Percentiles rank a stretch among this genome's conserved stretches.
Evolutionary conservation across 352 stramenopile species (phyloP).

Genomic region (Plasmopara viticola): DNA sequence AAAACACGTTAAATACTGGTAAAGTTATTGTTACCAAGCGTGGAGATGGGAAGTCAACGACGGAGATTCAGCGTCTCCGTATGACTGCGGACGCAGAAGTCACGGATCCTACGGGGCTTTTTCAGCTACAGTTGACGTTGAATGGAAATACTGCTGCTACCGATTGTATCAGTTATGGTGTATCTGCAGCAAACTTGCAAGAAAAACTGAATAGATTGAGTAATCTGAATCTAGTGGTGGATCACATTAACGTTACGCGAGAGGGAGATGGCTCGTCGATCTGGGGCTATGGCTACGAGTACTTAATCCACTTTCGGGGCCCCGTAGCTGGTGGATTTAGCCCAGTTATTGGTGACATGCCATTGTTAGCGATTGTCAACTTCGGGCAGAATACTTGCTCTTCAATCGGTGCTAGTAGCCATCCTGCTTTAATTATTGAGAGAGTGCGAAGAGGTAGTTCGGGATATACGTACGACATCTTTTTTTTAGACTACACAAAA

Average conservation of each 20-base stretch:
- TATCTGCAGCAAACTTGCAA: constrained; percentile 53
- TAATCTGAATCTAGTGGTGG: constrained; percentile 24
- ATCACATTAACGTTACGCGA: constrained; percentile 61
- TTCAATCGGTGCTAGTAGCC: constrained; percentile 33
- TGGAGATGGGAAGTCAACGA: constrained; percentile 54
- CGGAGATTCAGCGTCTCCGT: constrained; percentile 57
- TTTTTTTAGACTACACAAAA: constrained; percentile 43
- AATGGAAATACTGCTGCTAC: constrained; percentile 42
- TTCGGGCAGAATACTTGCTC: constrained; percentile 38
- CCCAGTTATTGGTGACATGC: constrained; percentile 49
- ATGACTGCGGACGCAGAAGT: constrained; percentile 65
- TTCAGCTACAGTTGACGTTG: constrained; percentile 58
- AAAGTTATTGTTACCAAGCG: constrained; percentile 53
- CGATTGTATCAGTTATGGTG: constrained; percentile 62
- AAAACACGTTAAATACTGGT: constrained; percentile 33
- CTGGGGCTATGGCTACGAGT: constrained; percentile 78
- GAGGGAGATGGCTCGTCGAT: constrained; percentile 52
- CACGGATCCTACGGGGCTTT: constrained; percentile 39
- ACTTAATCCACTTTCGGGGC: constrained; percentile 57
- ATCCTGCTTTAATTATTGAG: constrained; percentile 61
- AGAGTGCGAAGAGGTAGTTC: constrained; percentile 49
- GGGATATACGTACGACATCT: constrained; percentile 70
- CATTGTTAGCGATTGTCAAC: constrained; percentile 43
- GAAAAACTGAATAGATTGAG: constrained; percentile 51
- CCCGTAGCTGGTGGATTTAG: constrained; percentile 50